These are phyloP conservation scores for Skeletonema menzelii DNA, from an alignment of 108 stramenopile species.

Conservation along the genomic window DNA sequence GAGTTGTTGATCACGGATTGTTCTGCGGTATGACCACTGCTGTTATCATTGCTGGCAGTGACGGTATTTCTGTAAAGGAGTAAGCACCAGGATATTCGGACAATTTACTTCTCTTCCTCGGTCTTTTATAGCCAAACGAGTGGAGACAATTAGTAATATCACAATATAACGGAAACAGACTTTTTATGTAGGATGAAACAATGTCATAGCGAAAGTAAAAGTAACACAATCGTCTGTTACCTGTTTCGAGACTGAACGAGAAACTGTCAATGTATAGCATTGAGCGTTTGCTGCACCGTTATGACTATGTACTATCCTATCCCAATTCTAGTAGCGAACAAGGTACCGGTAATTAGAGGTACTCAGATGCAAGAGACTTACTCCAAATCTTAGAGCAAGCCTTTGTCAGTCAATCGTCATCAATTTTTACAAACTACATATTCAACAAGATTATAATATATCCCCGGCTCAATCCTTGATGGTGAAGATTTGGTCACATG, in stretches of 20 bases:
- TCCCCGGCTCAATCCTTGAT: constrained; percentile 7
- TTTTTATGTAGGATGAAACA: background rate
- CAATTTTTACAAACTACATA: background rate
- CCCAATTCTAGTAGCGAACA: too few species aligned
- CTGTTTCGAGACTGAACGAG: background rate
- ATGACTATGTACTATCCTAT: too few species aligned
- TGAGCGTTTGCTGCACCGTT: too few species aligned
- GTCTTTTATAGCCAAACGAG: background rate
- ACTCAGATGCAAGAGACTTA: background rate
- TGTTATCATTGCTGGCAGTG: constrained; percentile 94
- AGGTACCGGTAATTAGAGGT: too few species aligned
- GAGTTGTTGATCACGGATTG: constrained; percentile 98
- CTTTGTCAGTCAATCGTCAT: background rate
- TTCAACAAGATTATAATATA: background rate
- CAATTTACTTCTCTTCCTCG: background rate
- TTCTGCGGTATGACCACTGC: constrained; percentile 98
- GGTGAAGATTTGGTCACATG: constrained; percentile 13
- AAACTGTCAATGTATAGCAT: too few species aligned
- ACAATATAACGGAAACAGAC: background rate
- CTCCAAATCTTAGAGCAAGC: background rate
- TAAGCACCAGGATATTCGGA: background rate
- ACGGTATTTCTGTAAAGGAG: constrained; percentile 93
- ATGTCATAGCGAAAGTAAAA: background rate
- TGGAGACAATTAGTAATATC: background rate
- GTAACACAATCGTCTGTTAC: background rate